Base-by-base conservation (phyloP, 345 rosid genomes). In the Camelina neglecta region DNA sequence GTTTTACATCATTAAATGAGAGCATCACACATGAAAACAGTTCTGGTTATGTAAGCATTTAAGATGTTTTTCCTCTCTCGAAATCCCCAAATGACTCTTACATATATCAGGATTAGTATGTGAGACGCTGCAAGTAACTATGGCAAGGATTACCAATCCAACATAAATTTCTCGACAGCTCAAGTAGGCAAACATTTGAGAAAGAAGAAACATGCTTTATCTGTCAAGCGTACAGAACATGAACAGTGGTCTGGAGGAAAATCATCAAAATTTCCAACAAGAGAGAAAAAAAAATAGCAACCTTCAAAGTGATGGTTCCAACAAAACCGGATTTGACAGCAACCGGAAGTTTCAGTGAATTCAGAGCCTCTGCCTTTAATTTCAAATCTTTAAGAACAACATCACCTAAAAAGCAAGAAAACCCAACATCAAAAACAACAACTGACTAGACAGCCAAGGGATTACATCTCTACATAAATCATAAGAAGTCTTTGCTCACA, bases 281-380 rank as follows among this genome's bases (percentile, higher is more conserved):
- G 57, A 72, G 73, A 35, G 8, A 35, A n/a, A 49, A 44, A 63
- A 44, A 66, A 35, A 63, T 61, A 72, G 50, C 54, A 77, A 92
- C 99, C 99, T 95, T 90, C 64, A 95, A 72, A 4, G 98, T 92
- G 58, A 95, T 87, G 47, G 93, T 85, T 24, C 99, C 99, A 59
- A 95, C 86, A 88, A 95, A 95, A 77, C 99, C 99, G 71, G 97
- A 96, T 90, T 90, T 92, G 64, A 90, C 99, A 65, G 91, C 88
- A 39, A 95, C 96, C 8, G 99, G 99, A 76, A 95, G 98, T 68
- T 89, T 90, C 65, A 95, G 83, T 11, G 98, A 84, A 83, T 92
- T 95, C 39, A 95, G 84, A 35, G 99, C 98, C 82, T 95, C 99
- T 0, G 98, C 93, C 87, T 92, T 95, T 82, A 95, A 75, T 61